These are phyloP conservation scores for Citrullus colocynthis DNA, from an alignment of 306 rosid species.

Conservation along the genomic window DNA sequence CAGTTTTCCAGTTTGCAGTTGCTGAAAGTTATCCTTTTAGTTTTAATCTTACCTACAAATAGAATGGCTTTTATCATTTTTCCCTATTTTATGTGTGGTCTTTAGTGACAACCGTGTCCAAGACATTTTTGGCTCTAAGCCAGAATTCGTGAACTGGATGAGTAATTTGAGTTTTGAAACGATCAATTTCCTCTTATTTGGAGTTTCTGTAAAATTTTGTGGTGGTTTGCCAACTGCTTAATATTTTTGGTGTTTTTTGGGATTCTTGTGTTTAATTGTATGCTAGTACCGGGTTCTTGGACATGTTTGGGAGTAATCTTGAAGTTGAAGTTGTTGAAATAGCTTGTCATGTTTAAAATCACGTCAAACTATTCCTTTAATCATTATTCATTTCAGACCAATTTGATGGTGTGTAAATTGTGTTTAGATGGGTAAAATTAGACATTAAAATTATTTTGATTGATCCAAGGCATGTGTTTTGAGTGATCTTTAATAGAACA, in stretches of 20 bases:
- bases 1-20: not conserved
- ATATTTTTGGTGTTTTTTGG: not conserved
- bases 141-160: not conserved
- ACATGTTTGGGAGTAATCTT: no score
- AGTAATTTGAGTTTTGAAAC: not conserved
- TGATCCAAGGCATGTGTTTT: no score
- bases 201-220: not conserved
- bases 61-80: not conserved
- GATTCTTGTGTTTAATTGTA: not conserved
- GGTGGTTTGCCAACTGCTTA: not conserved
- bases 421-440: no score
- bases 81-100: not conserved
- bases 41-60: not conserved
- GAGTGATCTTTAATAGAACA: no score
- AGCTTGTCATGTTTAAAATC: no score
- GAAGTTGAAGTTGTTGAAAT: no score
- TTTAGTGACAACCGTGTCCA: not conserved
- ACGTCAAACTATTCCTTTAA: no score
- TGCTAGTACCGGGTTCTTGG: not conserved
- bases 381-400: no score
- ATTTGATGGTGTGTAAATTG: no score
- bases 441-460: no score
- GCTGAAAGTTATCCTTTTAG: not conserved
- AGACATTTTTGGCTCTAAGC: not conserved
- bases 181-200: not conserved